Percentiles rank a stretch among this genome's conserved stretches.
phyloP scores from a whole-genome alignment of 108 stramenopile genomes.

The Schizochytrium sp. region DNA sequence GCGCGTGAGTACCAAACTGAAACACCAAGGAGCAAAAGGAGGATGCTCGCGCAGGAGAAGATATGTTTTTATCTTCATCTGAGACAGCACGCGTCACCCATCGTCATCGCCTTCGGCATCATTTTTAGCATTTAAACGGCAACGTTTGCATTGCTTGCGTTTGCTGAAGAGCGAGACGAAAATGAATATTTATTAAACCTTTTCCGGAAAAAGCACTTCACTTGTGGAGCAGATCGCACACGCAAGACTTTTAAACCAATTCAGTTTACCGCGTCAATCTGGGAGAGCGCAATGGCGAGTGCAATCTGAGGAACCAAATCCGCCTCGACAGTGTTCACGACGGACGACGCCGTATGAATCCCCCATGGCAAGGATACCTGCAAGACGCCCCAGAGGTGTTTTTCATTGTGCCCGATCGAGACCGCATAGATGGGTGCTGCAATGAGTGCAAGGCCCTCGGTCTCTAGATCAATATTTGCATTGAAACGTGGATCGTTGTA shows the following conservation, averaged over 20 bases:
- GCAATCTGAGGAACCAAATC: not conserved
- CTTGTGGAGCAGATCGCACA: not conserved
- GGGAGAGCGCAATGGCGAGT: not conserved
- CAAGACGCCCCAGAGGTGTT: not conserved
- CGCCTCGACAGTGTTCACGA: not conserved
- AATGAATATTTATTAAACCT: no score
- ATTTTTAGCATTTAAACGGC: no score
- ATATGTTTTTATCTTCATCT: no score
- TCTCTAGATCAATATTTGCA: not conserved
- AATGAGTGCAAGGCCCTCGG: not conserved
- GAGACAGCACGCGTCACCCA: no score
- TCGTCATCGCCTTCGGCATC: no score
- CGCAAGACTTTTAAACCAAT: not conserved
- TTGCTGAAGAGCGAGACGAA: no score
- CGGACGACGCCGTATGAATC: not conserved
- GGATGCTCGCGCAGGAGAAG: no score
- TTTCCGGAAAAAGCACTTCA: not conserved
- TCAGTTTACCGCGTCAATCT: not conserved
- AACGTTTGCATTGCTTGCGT: no score
- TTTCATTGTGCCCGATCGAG: not conserved
- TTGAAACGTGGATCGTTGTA: conserved; percentile 14
- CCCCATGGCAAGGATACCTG: not conserved
- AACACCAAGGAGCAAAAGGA: not conserved
- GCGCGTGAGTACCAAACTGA: not conserved
- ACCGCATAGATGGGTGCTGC: not conserved